Evolutionary conservation across 2,329 filamentous ascomycete genomes (phyloP), one percentile per base, ranked within the genome.

Genomic region (Zymoseptoria pseudotritici): DNA sequence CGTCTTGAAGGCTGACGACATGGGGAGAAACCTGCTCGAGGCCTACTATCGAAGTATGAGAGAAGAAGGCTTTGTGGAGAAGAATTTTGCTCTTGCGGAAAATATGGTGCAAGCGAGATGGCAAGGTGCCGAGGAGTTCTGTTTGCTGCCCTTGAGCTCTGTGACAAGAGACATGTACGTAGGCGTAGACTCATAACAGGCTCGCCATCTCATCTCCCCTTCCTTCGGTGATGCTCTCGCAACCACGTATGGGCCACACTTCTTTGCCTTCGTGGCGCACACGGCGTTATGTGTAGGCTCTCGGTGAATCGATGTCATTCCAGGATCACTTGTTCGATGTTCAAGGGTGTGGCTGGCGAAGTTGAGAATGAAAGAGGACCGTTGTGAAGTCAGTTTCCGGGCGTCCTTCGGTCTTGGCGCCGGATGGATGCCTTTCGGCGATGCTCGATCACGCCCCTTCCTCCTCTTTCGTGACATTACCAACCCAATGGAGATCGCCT

Each of bases 31-130:
- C 17, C 36, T 67, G 8, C 36, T 68, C 17, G 57, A 51, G 11
- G 65, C 64, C 20, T 68, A 67, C 49, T 67, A 66, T 56, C 64
- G 58, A 42, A 65, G 59, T 42, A 52, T 68, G 26, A 55, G 62
- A 7, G 65, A 68, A 21, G 65, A 68, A 58, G 62, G 64, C 3
- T 65, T 66, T 55, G 61, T 61, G 4, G 61, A 66, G 50, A 53
- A 61, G 60, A 66, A 66, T 31, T 60, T 66, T 51, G 60, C 55
- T 11, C 56, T 62, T 24, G 67, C 67, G 10, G 66, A 67, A 42
- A 46, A 53, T 1, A 61, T 65, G n/a, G 58, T 64, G 4, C 58
- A 62, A 53, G 62, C 51, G 22, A 58, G 66, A 57, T 58, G 50
- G 24, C 19, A 42, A 19, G 19, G 29, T 26, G 63, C 55, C 17